Evolutionary conservation across 2,329 filamentous ascomycete genomes (phyloP), one percentile per base, ranked within the genome.

Genomic region (Aschersonia sp.): DNA sequence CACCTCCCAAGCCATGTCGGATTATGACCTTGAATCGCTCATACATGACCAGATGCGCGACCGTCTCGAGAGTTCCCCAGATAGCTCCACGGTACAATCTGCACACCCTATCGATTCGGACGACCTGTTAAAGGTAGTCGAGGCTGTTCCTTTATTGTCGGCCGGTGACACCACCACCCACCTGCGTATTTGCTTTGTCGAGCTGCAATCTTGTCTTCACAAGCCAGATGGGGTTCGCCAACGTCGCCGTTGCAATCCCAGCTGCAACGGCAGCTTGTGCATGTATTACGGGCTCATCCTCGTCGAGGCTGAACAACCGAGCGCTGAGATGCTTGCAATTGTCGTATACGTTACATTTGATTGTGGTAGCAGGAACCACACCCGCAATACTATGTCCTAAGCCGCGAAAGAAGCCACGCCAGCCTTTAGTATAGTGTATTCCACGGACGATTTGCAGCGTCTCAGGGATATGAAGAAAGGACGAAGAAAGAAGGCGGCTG

Each of bases 381-480:
- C 82, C 82, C 7, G 82, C 69, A 10, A 85, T 64, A 58, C 84
- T 85, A 2, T 82, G 82, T 0, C 80, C 81, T 3, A 86, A 65
- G 10, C 82, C 82, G 57, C 84, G 84, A 65, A 85, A 86, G 5
- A 85, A 65, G 20, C 79, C 81, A 50, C 78, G 72, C 73, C 78
- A 82, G 12, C 82, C 82, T 63, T 85, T 82, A 9, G 75, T 67
- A 46, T 77, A 77, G 53, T 87, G 82, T 12, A 94, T 86, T 40
- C 83, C 78, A 52, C 75, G 74, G 43, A 94, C 70, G 46, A 92
- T 91, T 60, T 89, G 83, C 43, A 89, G 75, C 0, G 88, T 94
- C 62, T 94, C 87, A 46, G 72, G 69, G 51, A 92, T 75, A 65
- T 94, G 87, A 20, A 20, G 20, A 20, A 20, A 20, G 20, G 20